A percentile compares a stretch with the other conserved stretches of the same genome.
Conservation (phyloP, 1,284 basidiomycete genomes). For the Phaffia rhodozyma region DNA sequence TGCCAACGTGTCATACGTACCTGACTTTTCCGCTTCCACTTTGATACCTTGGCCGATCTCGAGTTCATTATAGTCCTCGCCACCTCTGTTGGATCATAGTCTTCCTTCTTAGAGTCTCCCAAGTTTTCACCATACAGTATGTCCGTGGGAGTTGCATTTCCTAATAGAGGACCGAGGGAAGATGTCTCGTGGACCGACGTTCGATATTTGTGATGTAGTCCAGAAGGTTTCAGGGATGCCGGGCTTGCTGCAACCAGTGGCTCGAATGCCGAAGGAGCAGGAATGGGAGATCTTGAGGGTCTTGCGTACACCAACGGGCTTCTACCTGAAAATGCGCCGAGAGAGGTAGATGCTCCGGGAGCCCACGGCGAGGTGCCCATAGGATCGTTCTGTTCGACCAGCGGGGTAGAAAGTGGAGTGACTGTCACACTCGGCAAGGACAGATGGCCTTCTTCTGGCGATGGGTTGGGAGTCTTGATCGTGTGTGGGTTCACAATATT, state of each 20-base stretch:
- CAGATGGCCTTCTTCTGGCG: too few relatives aligned
- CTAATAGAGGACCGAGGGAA: background rate
- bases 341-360: background rate
- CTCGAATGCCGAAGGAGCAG: slow-evolving; percentile 20
- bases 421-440: too few relatives aligned
- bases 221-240: slow-evolving; percentile 11
- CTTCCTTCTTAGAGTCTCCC: slow-evolving; percentile 12
- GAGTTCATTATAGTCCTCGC: slow-evolving; percentile 44
- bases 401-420: too few relatives aligned
- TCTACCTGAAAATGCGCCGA: background rate
- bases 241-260: slow-evolving; percentile 9
- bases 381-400: too few relatives aligned
- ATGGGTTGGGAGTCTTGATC: too few relatives aligned
- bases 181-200: slow-evolving; percentile 29
- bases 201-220: slow-evolving; percentile 24
- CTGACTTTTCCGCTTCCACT: slow-evolving; percentile 33
- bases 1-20: background rate
- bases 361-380: background rate
- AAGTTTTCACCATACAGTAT: background rate
- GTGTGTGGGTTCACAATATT: slow-evolving; percentile 5
- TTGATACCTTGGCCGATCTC: slow-evolving; percentile 42
- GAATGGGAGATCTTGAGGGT: slow-evolving; percentile 23
- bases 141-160: background rate
- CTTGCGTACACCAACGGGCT: too few relatives aligned
- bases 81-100: slow-evolving; percentile 38